Evolutionary conservation across 148 eudicot genomes (phyloP).

Genomic region (Heliosperma pusillum): DNA sequence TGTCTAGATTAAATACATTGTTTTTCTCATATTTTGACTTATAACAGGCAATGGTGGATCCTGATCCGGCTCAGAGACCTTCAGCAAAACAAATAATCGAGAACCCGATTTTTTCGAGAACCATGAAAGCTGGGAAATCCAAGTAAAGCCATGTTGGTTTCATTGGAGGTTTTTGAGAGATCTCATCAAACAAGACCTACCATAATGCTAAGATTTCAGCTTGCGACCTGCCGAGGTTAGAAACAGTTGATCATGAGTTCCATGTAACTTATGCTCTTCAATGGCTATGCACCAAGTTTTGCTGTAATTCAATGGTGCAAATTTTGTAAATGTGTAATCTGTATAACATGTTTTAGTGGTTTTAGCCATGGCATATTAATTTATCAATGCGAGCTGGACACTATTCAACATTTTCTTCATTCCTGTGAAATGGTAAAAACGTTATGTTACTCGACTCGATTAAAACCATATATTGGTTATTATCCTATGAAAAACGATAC

Average conservation of each 20-base stretch:
- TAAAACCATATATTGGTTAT: too few relatives aligned
- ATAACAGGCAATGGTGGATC: slow-evolving; percentile 78
- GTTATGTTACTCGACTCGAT: background rate
- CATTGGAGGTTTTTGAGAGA: background rate
- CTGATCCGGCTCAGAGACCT: slow-evolving; percentile 72
- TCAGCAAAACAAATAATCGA: slow-evolving; percentile 67
- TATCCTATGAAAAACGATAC: too few relatives aligned
- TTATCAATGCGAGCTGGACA: background rate
- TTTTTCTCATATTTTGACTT: background rate
- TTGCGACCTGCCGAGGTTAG: background rate
- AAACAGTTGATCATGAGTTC: too few relatives aligned
- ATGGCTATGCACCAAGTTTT: too few relatives aligned
- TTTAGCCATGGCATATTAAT: slow-evolving; percentile 4
- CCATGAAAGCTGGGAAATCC: slow-evolving; percentile 21
- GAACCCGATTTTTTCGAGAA: slow-evolving; percentile 55
- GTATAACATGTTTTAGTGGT: slow-evolving; percentile 8
- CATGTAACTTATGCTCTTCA: too few relatives aligned
- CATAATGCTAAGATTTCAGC: background rate
- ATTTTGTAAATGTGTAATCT: slow-evolving; percentile 1
- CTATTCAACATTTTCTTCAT: background rate
- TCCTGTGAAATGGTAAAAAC: too few relatives aligned
- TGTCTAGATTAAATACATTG: too few relatives aligned
- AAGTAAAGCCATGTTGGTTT: slow-evolving; percentile 19
- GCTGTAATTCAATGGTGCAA: too few relatives aligned
- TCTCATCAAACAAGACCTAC: background rate